Conservation (phyloP, 768 basidiomycete genomes). For the Gelatoporia subvermispora region DNA sequence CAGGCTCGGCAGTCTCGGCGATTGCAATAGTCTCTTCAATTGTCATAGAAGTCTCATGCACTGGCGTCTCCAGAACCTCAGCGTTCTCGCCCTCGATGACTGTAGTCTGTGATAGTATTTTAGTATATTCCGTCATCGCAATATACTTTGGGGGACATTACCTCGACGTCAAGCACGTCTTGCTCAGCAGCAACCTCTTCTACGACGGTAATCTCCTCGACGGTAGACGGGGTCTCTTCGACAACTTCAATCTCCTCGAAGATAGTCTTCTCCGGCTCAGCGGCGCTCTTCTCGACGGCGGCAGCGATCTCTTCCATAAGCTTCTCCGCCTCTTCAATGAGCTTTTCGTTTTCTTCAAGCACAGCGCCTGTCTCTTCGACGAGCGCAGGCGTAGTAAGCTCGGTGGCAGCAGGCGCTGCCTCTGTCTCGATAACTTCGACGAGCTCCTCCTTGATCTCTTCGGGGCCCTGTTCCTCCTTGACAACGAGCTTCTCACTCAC, state of each 20-base stretch:
- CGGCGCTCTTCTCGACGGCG: neutral
- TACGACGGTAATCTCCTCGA: neutral
- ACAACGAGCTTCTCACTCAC: neutral
- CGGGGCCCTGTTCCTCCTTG: neutral
- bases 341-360: neutral
- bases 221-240: slow-evolving; percentile 1
- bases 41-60: neutral
- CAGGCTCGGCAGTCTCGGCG: neutral
- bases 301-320: neutral
- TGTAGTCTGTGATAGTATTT: neutral
- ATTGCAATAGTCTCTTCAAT: too few species aligned
- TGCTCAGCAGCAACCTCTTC: neutral
- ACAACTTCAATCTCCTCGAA: neutral
- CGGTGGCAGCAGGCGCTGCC: neutral
- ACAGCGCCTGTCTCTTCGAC: neutral
- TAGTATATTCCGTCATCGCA: neutral
- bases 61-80: neutral
- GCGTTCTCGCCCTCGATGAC: neutral
- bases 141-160: too few species aligned
- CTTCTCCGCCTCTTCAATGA: neutral
- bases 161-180: neutral
- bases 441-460: neutral
- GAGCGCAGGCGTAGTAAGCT: neutral
- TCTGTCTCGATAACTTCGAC: neutral
- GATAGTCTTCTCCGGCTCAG: neutral